A percentile compares a stretch with the other conserved stretches of the same genome.
Evolutionary conservation across 805 yeast species (phyloP).

Genomic region (Debaryomyces tyrocola): DNA sequence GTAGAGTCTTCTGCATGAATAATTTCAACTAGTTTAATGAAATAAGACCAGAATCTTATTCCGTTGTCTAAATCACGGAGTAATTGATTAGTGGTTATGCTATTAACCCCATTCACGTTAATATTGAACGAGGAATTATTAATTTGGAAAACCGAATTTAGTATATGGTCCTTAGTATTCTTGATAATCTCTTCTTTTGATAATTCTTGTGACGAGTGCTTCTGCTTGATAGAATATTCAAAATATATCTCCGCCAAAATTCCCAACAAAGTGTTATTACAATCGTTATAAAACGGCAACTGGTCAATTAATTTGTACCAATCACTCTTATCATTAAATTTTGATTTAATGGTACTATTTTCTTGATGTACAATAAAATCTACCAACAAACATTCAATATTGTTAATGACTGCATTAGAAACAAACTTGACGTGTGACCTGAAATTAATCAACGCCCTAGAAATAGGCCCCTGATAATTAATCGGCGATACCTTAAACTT

Average conservation of each 20-base stretch:
- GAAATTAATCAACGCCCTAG: slow-evolving; percentile 63
- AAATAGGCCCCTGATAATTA: slow-evolving; percentile 68
- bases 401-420: slow-evolving; percentile 49
- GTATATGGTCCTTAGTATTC: slow-evolving; percentile 30
- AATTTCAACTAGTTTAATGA: slow-evolving; percentile 25
- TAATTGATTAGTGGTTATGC: slow-evolving; percentile 33
- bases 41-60: slow-evolving; percentile 34
- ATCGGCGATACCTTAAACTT: slow-evolving; percentile 41
- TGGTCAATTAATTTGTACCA: slow-evolving; percentile 61
- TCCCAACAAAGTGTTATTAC: slow-evolving; percentile 66
- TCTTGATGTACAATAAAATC: slow-evolving; percentile 48
- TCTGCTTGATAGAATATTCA: slow-evolving; percentile 37
- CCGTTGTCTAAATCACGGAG: slow-evolving; percentile 32
- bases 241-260: slow-evolving; percentile 56
- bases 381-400: slow-evolving; percentile 52
- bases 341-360: slow-evolving; percentile 49
- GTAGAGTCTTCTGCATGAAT: slow-evolving; percentile 25
- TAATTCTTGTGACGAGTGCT: slow-evolving; percentile 17
- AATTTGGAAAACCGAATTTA: slow-evolving; percentile 38
- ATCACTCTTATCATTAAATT: slow-evolving; percentile 37
- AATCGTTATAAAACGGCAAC: slow-evolving; percentile 58
- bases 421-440: slow-evolving; percentile 62
- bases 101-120: slow-evolving; percentile 41
- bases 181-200: slow-evolving; percentile 26
- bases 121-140: slow-evolving; percentile 38